These are phyloP conservation scores for Stylonectria norvegica DNA, from an alignment of 2,329 filamentous ascomycete genomes.

Conservation along the genomic window DNA sequence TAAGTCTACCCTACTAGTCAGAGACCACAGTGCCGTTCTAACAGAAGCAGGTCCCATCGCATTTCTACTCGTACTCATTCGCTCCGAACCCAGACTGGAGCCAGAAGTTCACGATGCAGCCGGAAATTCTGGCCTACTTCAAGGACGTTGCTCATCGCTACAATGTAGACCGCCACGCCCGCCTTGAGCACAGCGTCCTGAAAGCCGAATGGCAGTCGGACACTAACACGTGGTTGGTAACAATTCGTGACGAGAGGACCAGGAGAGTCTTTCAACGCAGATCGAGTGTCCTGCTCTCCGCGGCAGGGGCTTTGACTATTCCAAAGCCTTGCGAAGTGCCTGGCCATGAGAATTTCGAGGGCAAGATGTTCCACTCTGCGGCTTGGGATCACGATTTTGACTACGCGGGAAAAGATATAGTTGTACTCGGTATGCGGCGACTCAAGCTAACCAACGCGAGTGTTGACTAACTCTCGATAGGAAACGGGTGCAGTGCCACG, in stretches of 20 bases:
- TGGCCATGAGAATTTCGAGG: neutral
- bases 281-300: neutral
- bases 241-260: neutral
- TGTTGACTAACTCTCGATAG: neutral
- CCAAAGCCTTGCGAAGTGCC: neutral
- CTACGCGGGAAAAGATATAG: neutral
- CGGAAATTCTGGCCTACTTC: neutral
- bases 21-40: neutral
- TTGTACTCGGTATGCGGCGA: neutral
- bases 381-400: neutral
- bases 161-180: neutral
- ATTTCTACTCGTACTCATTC: neutral
- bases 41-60: neutral
- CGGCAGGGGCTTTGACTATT: neutral
- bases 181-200: neutral
- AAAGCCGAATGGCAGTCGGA: neutral
- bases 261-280: neutral
- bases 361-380: neutral
- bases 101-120: neutral
- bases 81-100: neutral
- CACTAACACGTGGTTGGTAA: neutral
- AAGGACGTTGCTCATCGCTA: neutral
- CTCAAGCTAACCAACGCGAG: neutral
- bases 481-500: neutral
- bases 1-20: neutral